Percentiles rank a stretch among this genome's conserved stretches.
phyloP scores from a whole-genome alignment of 2,329 filamentous ascomycete genomes.

The Ophiostoma quercus region DNA sequence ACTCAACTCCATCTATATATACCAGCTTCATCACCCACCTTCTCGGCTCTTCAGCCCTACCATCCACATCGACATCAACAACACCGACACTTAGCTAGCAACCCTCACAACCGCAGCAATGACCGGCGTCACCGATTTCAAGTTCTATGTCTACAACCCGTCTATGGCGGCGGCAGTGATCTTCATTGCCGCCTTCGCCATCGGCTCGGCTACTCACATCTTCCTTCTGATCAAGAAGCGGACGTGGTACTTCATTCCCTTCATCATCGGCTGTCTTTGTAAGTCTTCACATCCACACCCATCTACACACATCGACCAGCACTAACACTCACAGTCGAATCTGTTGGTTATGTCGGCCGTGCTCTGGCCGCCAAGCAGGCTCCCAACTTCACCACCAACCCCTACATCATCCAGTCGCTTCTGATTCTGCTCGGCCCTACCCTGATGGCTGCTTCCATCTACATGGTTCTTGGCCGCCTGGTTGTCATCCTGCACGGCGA shows the following conservation, averaged over 20 bases:
- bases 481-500: conserved; percentile 29
- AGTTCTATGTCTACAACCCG: neutral
- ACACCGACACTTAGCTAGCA: neutral
- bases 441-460: conserved; percentile 40
- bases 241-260: conserved; percentile 26
- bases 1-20: neutral
- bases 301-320: neutral
- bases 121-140: neutral
- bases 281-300: conserved; percentile 7
- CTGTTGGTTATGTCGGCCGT: conserved; percentile 22
- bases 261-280: conserved; percentile 26
- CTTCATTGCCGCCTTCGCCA: neutral
- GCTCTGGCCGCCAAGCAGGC: conserved; percentile 26
- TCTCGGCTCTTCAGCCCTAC: neutral
- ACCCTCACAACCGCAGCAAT: neutral
- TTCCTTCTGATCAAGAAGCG: conserved; percentile 19
- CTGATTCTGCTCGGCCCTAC: conserved; percentile 37
- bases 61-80: neutral
- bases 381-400: conserved; percentile 32
- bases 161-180: neutral
- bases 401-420: conserved; percentile 35
- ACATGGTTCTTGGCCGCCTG: conserved; percentile 41
- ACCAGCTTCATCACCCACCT: neutral
- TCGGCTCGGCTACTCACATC: neutral
- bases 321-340: conserved; percentile 21